These are phyloP conservation scores for Hanseniaspora taiwanica DNA, from an alignment of 805 yeast genomes.

Conservation along the genomic window DNA sequence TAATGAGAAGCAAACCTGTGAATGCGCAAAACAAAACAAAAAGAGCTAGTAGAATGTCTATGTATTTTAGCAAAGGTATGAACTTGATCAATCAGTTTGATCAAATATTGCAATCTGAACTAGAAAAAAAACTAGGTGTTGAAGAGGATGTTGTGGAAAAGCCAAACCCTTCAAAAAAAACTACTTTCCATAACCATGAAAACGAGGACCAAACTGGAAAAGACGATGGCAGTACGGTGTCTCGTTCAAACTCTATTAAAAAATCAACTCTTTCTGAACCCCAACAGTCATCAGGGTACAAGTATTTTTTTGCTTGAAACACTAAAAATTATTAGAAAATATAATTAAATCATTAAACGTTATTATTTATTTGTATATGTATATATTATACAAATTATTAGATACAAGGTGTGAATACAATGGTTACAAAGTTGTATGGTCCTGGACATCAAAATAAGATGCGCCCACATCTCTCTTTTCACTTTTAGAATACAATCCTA, in stretches of 20 bases:
- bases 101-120: constrained; percentile 48
- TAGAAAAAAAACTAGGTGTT: constrained; percentile 38
- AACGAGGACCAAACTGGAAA: neutral
- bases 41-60: constrained; percentile 4
- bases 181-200: neutral
- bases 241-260: no score
- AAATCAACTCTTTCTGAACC: no score
- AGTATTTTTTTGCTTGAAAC: neutral
- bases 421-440: neutral
- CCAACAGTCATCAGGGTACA: neutral
- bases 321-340: neutral
- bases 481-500: neutral
- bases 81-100: constrained; percentile 52
- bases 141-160: constrained; percentile 14
- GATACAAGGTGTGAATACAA: neutral
- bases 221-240: no score
- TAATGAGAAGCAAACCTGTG: constrained; percentile 1
- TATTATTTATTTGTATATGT: neutral
- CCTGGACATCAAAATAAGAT: neutral
- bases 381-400: no score
- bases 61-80: constrained; percentile 7
- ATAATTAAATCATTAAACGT: neutral
- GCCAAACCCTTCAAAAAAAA: neutral
- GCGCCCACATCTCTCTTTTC: neutral
- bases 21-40: constrained; percentile 1